phyloP scores from a whole-genome alignment of 225 moss, liverwort and hornwort genomes.

The Marchantia polymorpha region DNA sequence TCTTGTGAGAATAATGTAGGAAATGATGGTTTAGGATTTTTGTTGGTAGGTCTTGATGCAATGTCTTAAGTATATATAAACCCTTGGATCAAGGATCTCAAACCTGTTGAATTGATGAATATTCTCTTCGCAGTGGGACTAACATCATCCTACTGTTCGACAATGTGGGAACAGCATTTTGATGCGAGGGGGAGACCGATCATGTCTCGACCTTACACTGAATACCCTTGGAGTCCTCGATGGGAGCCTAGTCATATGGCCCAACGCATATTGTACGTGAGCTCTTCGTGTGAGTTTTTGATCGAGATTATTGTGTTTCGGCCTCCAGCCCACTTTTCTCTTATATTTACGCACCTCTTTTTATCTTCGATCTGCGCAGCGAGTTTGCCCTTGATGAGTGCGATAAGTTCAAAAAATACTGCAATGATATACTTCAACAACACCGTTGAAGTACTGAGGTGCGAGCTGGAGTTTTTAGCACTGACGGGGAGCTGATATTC shows the following conservation, averaged over 20 bases:
- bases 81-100: too few relatives aligned
- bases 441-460: constrained; percentile 30
- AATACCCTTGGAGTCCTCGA: constrained; percentile 98
- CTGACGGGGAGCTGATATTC: background rate
- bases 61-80: too few relatives aligned
- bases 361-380: constrained; percentile 40
- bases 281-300: background rate
- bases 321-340: background rate
- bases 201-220: constrained; percentile 67
- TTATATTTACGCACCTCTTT: background rate
- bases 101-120: too few relatives aligned
- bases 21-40: too few relatives aligned
- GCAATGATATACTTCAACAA: constrained; percentile 60
- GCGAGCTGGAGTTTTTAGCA: background rate
- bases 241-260: constrained; percentile 94
- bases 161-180: constrained; percentile 64
- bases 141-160: background rate
- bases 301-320: background rate
- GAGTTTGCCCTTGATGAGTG: constrained; percentile 88
- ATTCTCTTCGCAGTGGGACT: background rate
- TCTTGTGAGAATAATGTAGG: too few relatives aligned
- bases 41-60: too few relatives aligned
- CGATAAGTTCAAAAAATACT: constrained; percentile 75
- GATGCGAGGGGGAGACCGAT: constrained; percentile 84
- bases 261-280: constrained; percentile 70